phyloP scores from a whole-genome alignment of 1,284 basidiomycete genomes.

The Fomitopsis schrenkii region DNA sequence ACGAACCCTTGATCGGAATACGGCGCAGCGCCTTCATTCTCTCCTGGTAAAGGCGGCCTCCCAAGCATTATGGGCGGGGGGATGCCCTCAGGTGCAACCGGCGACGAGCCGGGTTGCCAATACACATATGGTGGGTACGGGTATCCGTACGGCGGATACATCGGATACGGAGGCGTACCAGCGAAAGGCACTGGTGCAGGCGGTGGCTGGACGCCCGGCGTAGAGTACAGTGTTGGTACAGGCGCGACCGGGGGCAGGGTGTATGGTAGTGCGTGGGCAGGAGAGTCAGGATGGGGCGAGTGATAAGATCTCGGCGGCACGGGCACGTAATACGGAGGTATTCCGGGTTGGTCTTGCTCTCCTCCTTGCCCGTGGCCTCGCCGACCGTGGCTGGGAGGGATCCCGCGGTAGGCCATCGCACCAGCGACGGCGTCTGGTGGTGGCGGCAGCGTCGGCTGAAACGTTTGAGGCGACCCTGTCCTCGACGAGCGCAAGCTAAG shows the following conservation, averaged over 20 bases:
- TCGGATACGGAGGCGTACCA: slow-evolving; percentile 27
- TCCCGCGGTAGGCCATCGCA: slow-evolving; percentile 9
- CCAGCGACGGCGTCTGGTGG: slow-evolving; percentile 2
- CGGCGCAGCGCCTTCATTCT: slow-evolving; percentile 29
- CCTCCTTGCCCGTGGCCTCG: slow-evolving; percentile 9
- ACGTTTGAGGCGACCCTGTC: slow-evolving; percentile 23
- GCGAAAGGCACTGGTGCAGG: slow-evolving; percentile 14
- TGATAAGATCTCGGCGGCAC: slow-evolving; percentile 11
- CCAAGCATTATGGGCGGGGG: slow-evolving; percentile 27
- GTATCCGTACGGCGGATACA: slow-evolving; percentile 20
- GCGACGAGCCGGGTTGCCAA: slow-evolving; percentile 15
- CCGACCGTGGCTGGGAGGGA: slow-evolving; percentile 5
- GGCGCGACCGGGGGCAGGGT: slow-evolving; percentile 19
- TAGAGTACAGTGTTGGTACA: slow-evolving; percentile 12
- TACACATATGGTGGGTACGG: slow-evolving; percentile 20
- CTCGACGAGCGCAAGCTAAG: slow-evolving; percentile 23
- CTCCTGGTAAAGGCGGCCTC: slow-evolving; percentile 27
- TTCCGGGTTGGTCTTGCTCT: slow-evolving; percentile 1
- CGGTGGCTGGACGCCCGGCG: slow-evolving; percentile 2
- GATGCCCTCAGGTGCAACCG: slow-evolving; percentile 12
- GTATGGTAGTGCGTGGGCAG: slow-evolving; percentile 17
- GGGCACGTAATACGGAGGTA: slow-evolving; percentile 13
- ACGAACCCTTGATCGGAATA: slow-evolving; percentile 27
- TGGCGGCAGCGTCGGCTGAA: slow-evolving; percentile 13
- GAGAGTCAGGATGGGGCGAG: slow-evolving; percentile 21